Conservation (phyloP, 805 yeast species). For the Starmera dryadoides region DNA sequence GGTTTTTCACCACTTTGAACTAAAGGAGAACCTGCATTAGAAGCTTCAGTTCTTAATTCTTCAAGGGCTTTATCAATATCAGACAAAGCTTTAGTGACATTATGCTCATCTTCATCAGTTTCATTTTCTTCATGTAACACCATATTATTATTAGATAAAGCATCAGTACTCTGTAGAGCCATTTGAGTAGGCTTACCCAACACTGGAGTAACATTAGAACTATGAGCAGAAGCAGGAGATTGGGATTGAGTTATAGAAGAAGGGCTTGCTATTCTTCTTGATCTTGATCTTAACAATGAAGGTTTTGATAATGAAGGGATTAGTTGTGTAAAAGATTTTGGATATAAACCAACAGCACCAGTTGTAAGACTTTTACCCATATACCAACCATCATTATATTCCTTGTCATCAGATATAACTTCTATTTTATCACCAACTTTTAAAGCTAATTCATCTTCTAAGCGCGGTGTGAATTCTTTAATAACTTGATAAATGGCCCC, state of each 20-base stretch:
- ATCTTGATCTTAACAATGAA: slow-evolving; percentile 47
- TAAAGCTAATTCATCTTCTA: slow-evolving; percentile 84
- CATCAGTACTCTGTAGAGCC: background rate
- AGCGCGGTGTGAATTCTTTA: slow-evolving; percentile 79
- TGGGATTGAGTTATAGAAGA: slow-evolving; percentile 14
- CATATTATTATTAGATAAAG: background rate
- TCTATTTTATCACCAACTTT: slow-evolving; percentile 80
- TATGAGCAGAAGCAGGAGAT: slow-evolving; percentile 3
- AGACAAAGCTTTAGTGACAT: slow-evolving; percentile 47
- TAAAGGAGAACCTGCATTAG: slow-evolving; percentile 1
- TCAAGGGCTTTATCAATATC: slow-evolving; percentile 70
- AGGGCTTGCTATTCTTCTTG: slow-evolving; percentile 40
- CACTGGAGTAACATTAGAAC: slow-evolving; percentile 1
- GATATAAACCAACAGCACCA: slow-evolving; percentile 79
- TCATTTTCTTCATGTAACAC: background rate
- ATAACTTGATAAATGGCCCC: slow-evolving; percentile 48
- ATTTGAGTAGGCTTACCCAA: background rate
- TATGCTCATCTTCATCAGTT: slow-evolving; percentile 9
- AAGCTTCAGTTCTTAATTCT: slow-evolving; percentile 40
- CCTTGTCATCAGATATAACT: slow-evolving; percentile 87
- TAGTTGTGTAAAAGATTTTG: slow-evolving; percentile 76
- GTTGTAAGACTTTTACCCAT: slow-evolving; percentile 76
- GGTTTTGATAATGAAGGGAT: slow-evolving; percentile 31
- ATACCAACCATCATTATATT: slow-evolving; percentile 96
- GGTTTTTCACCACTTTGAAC: background rate